These are phyloP conservation scores for Aspergillus proliferans DNA, from an alignment of 2,329 filamentous ascomycete species.

Conservation along the genomic window DNA sequence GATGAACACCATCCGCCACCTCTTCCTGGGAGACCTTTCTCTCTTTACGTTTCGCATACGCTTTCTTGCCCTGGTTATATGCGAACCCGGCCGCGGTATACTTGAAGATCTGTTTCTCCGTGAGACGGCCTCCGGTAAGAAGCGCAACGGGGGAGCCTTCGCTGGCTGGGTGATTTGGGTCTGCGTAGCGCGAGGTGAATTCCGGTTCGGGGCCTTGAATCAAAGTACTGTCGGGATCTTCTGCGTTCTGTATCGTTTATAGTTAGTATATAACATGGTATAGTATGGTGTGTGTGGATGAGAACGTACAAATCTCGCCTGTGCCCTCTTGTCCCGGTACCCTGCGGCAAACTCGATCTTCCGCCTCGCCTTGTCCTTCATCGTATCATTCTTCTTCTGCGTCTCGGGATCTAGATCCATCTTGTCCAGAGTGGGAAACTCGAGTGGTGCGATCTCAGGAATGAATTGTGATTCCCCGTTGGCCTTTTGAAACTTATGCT, in stretches of 20 bases:
- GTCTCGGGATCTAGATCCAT: slow-evolving; percentile 8
- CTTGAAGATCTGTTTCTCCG: slow-evolving; percentile 9
- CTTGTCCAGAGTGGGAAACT: slow-evolving; percentile 43
- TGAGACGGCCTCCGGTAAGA: slow-evolving; percentile 42
- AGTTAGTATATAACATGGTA: background rate
- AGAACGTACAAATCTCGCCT: slow-evolving; percentile 39
- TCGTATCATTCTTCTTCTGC: slow-evolving; percentile 11
- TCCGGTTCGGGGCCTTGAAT: slow-evolving; percentile 24
- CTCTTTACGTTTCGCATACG: background rate
- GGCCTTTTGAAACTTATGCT: slow-evolving; percentile 31
- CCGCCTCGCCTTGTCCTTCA: slow-evolving; percentile 8
- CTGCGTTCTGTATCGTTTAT: slow-evolving; percentile 14
- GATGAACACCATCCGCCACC: background rate
- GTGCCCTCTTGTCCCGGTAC: slow-evolving; percentile 47
- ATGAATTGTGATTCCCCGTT: slow-evolving; percentile 35
- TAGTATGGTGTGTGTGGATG: slow-evolving; percentile 1
- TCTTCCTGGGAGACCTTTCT: background rate
- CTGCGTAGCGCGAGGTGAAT: slow-evolving; percentile 45
- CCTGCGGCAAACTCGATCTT: slow-evolving; percentile 34
- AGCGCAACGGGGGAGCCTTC: slow-evolving; percentile 44
- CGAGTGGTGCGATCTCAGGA: slow-evolving; percentile 44
- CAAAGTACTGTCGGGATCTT: slow-evolving; percentile 39
- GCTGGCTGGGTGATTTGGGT: slow-evolving; percentile 48
- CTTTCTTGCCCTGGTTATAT: background rate
- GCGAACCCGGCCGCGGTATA: slow-evolving; percentile 2